phyloP scores from a whole-genome alignment of 495 filamentous ascomycete species.

The Aspergillus haitiensis region DNA sequence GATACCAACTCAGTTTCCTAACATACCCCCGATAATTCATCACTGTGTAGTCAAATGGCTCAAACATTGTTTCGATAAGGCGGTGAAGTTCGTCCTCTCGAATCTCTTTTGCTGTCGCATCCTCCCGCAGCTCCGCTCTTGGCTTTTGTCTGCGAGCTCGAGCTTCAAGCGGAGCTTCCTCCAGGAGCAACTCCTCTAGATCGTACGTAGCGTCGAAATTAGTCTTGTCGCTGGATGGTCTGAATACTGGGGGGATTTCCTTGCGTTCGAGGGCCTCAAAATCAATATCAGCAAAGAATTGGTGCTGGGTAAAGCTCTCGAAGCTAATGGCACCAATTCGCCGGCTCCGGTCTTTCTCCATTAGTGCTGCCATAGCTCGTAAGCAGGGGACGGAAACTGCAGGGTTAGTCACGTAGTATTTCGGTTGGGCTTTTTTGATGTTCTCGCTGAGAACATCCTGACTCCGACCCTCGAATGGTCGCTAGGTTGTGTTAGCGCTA shows the following conservation, averaged over 20 bases:
- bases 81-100: constrained; percentile 90
- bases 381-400: constrained; percentile 83
- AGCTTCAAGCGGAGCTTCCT: constrained; percentile 94
- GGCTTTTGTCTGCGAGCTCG: constrained; percentile 91
- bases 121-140: constrained; percentile 83
- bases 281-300: constrained; percentile 85
- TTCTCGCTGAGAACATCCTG: constrained; percentile 76
- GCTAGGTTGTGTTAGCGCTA: constrained; percentile 49
- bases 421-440: constrained; percentile 80
- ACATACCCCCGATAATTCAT: constrained; percentile 65
- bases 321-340: constrained; percentile 79
- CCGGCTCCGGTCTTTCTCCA: constrained; percentile 76
- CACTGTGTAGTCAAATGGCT: constrained; percentile 91
- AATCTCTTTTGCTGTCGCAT: constrained; percentile 94
- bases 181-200: constrained; percentile 87
- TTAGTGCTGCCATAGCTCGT: constrained; percentile 76
- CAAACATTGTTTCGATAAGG: constrained; percentile 92
- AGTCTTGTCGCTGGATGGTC: constrained; percentile 92
- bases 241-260: constrained; percentile 87
- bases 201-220: constrained; percentile 99
- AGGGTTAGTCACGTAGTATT: constrained; percentile 85
- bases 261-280: constrained; percentile 85
- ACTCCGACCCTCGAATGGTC: constrained; percentile 87
- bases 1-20: neutral
- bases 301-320: constrained; percentile 77